Conservation (phyloP, 768 basidiomycete genomes). For the Trametes elegans region DNA sequence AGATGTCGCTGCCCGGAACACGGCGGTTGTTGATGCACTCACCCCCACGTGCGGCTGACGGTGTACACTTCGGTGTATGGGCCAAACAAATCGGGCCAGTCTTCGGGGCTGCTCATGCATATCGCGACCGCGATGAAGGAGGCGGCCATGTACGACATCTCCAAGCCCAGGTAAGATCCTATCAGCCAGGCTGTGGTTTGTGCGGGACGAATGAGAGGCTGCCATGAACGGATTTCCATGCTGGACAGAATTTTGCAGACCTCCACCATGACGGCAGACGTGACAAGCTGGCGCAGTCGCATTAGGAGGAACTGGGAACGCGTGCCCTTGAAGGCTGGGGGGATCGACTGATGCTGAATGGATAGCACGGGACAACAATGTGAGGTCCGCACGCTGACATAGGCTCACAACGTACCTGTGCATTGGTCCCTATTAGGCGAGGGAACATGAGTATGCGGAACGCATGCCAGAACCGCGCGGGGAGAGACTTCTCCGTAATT, state of each 20-base stretch:
- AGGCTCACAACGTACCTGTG: slow-evolving; percentile 10
- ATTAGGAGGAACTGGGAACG: not conserved
- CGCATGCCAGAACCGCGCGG: not conserved
- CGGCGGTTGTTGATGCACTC: slow-evolving; percentile 12
- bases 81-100: slow-evolving; percentile 42
- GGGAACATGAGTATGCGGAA: slow-evolving; percentile 1
- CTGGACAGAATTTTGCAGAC: not conserved
- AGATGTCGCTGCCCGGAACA: too few species aligned
- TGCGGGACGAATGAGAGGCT: too few species aligned
- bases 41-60: slow-evolving; percentile 43
- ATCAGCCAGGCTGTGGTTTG: not conserved
- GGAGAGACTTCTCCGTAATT: not conserved
- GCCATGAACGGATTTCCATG: not conserved
- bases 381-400: not conserved
- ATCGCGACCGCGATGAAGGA: slow-evolving; percentile 13
- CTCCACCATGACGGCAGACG: not conserved
- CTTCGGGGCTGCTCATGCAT: slow-evolving; percentile 27
- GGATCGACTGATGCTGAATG: not conserved
- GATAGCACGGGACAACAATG: too few species aligned
- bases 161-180: not conserved
- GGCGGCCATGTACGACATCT: not conserved
- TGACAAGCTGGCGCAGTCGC: not conserved
- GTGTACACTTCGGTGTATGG: slow-evolving; percentile 35
- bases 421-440: slow-evolving; percentile 20
- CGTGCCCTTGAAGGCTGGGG: not conserved